Conservation (phyloP, 2,329 filamentous ascomycete genomes). For the Beauveria australis region DNA sequence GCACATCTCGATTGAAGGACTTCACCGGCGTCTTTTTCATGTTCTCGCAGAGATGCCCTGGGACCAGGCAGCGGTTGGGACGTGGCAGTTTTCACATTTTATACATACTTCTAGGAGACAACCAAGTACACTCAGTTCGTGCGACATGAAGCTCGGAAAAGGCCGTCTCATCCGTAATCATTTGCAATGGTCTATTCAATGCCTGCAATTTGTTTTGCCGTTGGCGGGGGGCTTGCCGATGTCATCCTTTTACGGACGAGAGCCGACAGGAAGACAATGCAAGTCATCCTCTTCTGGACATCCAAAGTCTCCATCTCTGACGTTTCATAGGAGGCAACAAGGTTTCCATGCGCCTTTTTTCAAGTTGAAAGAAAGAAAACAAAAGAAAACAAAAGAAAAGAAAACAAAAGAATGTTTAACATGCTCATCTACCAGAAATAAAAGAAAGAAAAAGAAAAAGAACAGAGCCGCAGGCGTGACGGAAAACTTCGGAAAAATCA, state of each 20-base stretch:
- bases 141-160: too few relatives aligned
- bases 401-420: fast-evolving
- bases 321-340: neutral
- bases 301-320: neutral
- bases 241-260: neutral
- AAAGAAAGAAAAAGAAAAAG: too few relatives aligned
- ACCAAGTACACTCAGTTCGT: too few relatives aligned
- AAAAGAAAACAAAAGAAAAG: too few relatives aligned
- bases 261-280: neutral
- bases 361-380: too few relatives aligned
- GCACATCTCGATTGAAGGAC: neutral
- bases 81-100: too few relatives aligned
- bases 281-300: neutral
- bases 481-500: neutral
- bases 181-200: too few relatives aligned
- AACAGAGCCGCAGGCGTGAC: neutral
- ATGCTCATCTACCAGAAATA: too few relatives aligned
- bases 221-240: neutral
- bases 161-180: too few relatives aligned
- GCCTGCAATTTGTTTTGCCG: neutral
- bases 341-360: neutral
- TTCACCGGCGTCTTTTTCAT: neutral
- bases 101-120: too few relatives aligned
- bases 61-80: too few relatives aligned
- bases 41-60: too few relatives aligned